These are phyloP conservation scores for Entelexis paramagnoliae DNA, from an alignment of 1,139 yeast genomes.

Conservation along the genomic window DNA sequence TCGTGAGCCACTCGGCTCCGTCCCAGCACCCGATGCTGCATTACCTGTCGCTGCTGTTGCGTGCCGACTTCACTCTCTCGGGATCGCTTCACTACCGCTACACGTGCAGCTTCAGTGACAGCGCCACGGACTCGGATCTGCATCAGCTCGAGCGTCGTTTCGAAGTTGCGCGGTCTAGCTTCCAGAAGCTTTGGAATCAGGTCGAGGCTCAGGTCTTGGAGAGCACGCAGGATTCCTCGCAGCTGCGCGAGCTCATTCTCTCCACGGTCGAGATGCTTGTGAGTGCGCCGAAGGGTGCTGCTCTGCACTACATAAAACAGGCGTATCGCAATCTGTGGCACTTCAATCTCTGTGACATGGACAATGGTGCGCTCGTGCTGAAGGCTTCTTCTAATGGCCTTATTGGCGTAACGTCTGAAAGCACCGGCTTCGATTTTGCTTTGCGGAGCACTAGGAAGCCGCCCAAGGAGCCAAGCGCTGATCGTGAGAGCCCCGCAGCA, in stretches of 20 bases:
- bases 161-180: not conserved
- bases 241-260: conserved; percentile 8
- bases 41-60: conserved; percentile 55
- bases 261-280: conserved; percentile 11
- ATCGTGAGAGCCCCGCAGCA: not conserved
- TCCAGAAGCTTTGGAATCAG: conserved; percentile 8
- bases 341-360: conserved; percentile 58
- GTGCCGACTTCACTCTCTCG: conserved; percentile 62
- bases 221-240: not conserved
- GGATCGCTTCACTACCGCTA: conserved; percentile 48
- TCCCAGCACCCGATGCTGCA: conserved; percentile 56
- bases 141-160: conserved; percentile 26
- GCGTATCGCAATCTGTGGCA: conserved; percentile 63
- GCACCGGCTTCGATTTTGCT: conserved; percentile 43
- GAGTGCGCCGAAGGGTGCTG: not conserved
- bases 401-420: conserved; percentile 21
- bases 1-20: conserved; percentile 60
- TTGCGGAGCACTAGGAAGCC: not conserved
- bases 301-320: conserved; percentile 28
- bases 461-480: not conserved
- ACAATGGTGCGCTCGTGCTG: conserved; percentile 38
- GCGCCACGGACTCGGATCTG: conserved; percentile 25
- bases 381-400: conserved; percentile 25
- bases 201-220: conserved; percentile 13
- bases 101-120: conserved; percentile 61